These are phyloP conservation scores for Neltuma alba DNA, from an alignment of 306 rosid species.

Conservation along the genomic window DNA sequence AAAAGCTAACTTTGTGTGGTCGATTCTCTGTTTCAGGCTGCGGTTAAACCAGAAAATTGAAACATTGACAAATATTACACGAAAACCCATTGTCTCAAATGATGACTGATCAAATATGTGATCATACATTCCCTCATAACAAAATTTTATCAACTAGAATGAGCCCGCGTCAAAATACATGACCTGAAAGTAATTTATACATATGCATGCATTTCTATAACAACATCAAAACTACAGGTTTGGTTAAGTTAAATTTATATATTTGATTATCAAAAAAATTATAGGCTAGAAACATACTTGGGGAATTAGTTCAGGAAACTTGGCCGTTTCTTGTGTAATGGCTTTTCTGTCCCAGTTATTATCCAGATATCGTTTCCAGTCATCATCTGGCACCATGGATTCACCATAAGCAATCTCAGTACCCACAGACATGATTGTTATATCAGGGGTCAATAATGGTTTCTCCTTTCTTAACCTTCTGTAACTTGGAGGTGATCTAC, in stretches of 20 bases:
- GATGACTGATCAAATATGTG: background rate
- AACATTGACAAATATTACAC: constrained; percentile 11
- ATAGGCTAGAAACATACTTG: constrained; percentile 53
- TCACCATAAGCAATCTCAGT: constrained; percentile 80
- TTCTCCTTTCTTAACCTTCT: constrained; percentile 51
- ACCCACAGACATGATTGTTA: constrained; percentile 78
- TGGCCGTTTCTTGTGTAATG: constrained; percentile 68
- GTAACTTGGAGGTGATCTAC: constrained; percentile 73
- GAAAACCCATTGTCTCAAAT: constrained; percentile 18
- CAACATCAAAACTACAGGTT: background rate
- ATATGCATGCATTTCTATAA: no score
- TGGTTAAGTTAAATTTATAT: no score
- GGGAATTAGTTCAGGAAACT: constrained; percentile 65
- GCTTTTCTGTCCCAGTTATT: constrained; percentile 67
- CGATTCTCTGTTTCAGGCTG: constrained; percentile 79
- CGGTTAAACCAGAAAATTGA: constrained; percentile 41
- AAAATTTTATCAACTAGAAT: background rate
- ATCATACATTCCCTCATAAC: background rate
- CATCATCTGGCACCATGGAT: constrained; percentile 56
- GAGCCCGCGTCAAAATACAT: background rate
- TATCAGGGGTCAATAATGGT: constrained; percentile 81
- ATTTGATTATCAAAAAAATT: constrained; percentile 1
- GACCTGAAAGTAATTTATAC: background rate
- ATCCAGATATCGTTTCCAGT: constrained; percentile 62
- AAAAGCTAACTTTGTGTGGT: constrained; percentile 89